Evolutionary conservation across 371 early-diverging fungal genomes (phyloP).

Genomic region (Zopfochytrium polystomum): DNA sequence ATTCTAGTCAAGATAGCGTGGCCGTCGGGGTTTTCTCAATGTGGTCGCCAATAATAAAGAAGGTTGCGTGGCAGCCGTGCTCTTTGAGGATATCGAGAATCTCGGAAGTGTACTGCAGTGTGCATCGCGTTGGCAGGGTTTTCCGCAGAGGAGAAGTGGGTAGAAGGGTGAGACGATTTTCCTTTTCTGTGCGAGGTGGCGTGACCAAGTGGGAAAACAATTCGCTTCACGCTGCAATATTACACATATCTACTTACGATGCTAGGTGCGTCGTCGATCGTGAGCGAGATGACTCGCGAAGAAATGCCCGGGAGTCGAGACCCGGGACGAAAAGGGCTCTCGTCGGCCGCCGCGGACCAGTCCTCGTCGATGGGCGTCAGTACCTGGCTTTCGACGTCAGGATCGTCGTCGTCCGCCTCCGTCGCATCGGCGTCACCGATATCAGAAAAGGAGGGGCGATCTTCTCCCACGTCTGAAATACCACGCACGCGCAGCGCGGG

Average conservation of each 20-base stretch:
- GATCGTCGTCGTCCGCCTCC: no score
- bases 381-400: no score
- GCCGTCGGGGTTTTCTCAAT: constrained; percentile 14
- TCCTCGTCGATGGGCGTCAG: no score
- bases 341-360: not conserved
- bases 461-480: not conserved
- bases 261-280: constrained; percentile 26
- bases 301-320: constrained; percentile 18
- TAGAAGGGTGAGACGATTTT: no score
- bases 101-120: constrained; percentile 17
- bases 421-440: not conserved
- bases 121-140: no score
- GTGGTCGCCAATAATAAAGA: constrained; percentile 29
- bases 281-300: constrained; percentile 9
- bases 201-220: no score
- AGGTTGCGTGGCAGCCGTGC: constrained; percentile 21
- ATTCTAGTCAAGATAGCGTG: constrained; percentile 13
- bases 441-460: not conserved
- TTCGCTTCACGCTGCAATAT: not conserved
- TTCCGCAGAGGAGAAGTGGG: no score
- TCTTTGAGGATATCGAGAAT: constrained; percentile 26
- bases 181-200: no score
- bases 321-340: no score
- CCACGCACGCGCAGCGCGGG: no score
- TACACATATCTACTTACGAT: not conserved